Evolutionary conservation across 371 early-diverging fungal genomes (phyloP).

Genomic region (Batrachochytrium dendrobatidis): DNA sequence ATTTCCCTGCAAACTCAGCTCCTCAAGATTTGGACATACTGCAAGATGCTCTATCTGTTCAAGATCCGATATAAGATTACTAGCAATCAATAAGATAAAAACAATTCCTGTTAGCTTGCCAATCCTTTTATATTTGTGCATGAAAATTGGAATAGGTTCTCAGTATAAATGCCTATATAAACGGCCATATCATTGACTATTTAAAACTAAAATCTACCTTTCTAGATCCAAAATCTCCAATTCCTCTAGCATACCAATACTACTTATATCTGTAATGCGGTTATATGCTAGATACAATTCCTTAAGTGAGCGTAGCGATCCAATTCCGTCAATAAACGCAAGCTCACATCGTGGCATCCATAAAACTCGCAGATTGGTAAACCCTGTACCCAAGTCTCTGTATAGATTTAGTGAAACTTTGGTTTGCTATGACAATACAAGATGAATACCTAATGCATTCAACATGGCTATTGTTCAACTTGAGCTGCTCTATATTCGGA

Average conservation of each 20-base stretch:
- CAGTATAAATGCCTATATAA: background rate
- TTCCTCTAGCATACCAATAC: conserved; percentile 27
- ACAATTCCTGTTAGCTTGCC: background rate
- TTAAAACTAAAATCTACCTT: conserved; percentile 18
- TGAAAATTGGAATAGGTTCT: background rate
- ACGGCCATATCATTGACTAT: background rate
- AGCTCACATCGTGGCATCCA: conserved; percentile 33
- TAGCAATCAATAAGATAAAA: background rate
- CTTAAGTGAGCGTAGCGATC: conserved; percentile 12
- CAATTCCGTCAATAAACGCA: conserved; percentile 31
- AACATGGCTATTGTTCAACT: conserved; percentile 29
- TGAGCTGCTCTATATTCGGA: conserved; percentile 22
- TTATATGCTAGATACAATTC: conserved; percentile 38
- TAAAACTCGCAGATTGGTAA: conserved; percentile 23
- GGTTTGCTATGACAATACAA: background rate
- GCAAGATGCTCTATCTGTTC: conserved; percentile 33
- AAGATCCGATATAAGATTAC: conserved; percentile 24
- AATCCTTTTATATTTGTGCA: background rate
- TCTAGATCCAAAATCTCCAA: conserved; percentile 36
- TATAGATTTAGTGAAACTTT: background rate
- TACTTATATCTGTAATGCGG: conserved; percentile 25
- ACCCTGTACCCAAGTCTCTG: conserved; percentile 38
- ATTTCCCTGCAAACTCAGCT: conserved; percentile 29
- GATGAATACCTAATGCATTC: conserved; percentile 24
- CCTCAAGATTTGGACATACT: conserved; percentile 20